Conservation (phyloP, 1,139 yeast species). For the Candida labiduridarum region DNA sequence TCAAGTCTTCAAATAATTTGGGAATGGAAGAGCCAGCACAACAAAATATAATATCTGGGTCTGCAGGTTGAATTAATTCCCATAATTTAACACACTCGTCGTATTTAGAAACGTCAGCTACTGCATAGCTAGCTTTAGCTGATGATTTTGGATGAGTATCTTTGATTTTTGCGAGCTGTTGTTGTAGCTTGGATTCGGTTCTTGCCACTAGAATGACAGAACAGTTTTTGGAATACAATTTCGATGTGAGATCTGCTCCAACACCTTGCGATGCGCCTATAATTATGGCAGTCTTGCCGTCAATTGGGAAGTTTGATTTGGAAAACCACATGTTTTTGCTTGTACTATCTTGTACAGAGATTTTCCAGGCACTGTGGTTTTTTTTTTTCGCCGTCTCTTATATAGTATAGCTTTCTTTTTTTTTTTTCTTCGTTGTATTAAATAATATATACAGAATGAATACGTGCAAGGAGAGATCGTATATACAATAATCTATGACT, state of each 20-base stretch:
- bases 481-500: constrained; percentile 3
- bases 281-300: constrained; percentile 67
- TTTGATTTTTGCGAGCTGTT: constrained; percentile 50
- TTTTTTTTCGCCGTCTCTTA: too few relatives aligned
- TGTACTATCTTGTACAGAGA: too few relatives aligned
- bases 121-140: constrained; percentile 47
- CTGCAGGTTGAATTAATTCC: constrained; percentile 28
- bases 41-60: constrained; percentile 76
- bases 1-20: constrained; percentile 71
- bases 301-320: constrained; percentile 29
- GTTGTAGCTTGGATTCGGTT: constrained; percentile 56
- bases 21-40: constrained; percentile 91
- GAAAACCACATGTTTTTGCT: constrained; percentile 27
- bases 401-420: neutral
- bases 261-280: constrained; percentile 97
- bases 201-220: constrained; percentile 76
- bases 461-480: neutral
- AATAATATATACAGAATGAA: constrained; percentile 4
- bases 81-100: constrained; percentile 45
- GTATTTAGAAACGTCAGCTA: constrained; percentile 71
- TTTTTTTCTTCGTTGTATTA: neutral
- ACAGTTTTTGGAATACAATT: constrained; percentile 59
- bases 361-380: too few relatives aligned
- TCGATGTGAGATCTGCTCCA: constrained; percentile 76
- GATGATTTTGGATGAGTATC: constrained; percentile 7